Conservation (phyloP, 176 grass and related monocot genomes). For the Rhynchospora breviuscula region DNA sequence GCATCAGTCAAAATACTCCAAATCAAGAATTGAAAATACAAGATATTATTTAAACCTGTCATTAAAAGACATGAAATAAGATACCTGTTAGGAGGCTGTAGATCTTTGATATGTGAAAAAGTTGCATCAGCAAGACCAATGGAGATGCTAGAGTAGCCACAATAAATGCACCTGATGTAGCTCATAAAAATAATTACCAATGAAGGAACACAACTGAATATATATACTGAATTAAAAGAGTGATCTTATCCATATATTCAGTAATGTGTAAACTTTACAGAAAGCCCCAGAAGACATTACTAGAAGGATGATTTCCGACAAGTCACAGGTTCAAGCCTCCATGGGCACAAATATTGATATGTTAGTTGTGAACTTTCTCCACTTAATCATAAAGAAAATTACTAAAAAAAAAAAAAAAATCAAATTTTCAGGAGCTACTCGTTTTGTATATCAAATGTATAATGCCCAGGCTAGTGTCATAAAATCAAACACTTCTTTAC, state of each 20-base stretch:
- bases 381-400: neutral
- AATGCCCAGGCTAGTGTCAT: neutral
- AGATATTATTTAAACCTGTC: conserved; percentile 22
- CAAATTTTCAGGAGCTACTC: neutral
- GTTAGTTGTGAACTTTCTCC: neutral
- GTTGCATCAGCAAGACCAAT: conserved; percentile 42
- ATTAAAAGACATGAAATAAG: conserved; percentile 7
- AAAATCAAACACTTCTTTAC: neutral
- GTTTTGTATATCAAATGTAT: neutral
- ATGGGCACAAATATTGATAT: neutral
- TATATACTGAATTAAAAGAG: neutral
- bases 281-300: too few species aligned
- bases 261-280: too few species aligned
- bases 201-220: neutral
- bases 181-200: neutral
- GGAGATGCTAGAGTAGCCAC: conserved; percentile 57
- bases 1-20: conserved; percentile 21
- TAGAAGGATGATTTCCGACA: too few species aligned
- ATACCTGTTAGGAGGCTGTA: conserved; percentile 77
- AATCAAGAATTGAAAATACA: conserved; percentile 20
- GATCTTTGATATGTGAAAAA: conserved; percentile 52
- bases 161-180: conserved; percentile 62
- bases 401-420: neutral
- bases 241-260: too few species aligned
- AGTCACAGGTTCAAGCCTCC: too few species aligned